These are phyloP conservation scores for Penicillium sp. DNA, from an alignment of 2,329 filamentous ascomycete genomes.

Conservation along the genomic window DNA sequence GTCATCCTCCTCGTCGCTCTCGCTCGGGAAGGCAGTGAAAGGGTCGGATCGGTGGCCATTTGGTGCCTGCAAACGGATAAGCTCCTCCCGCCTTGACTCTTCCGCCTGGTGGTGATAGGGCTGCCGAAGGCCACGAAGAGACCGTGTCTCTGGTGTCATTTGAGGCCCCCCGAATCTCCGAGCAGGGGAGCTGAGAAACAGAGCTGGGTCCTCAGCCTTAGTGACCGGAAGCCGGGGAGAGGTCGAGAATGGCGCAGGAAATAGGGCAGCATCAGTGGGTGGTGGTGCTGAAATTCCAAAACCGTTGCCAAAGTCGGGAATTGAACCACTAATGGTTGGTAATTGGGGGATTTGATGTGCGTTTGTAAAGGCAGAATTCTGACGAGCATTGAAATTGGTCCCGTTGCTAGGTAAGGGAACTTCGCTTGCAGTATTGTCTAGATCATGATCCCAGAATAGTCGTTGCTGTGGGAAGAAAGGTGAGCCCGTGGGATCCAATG, in stretches of 20 bases:
- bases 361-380: slow-evolving; percentile 24
- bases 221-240: slow-evolving; percentile 43
- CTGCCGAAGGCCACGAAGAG: slow-evolving; percentile 36
- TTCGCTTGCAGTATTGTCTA: slow-evolving; percentile 24
- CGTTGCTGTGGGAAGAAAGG: slow-evolving; percentile 57
- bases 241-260: slow-evolving; percentile 47
- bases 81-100: slow-evolving; percentile 47
- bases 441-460: slow-evolving; percentile 51
- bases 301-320: slow-evolving; percentile 33
- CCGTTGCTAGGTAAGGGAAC: slow-evolving; percentile 17
- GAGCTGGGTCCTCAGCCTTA: slow-evolving; percentile 47
- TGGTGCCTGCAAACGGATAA: slow-evolving; percentile 36
- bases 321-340: slow-evolving; percentile 35
- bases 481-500: slow-evolving; percentile 55
- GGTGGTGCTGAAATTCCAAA: slow-evolving; percentile 33
- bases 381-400: slow-evolving; percentile 25
- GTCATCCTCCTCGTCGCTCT: slow-evolving; percentile 37
- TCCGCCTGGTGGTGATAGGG: slow-evolving; percentile 52
- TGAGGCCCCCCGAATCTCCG: slow-evolving; percentile 47
- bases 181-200: slow-evolving; percentile 52
- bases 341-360: slow-evolving; percentile 36
- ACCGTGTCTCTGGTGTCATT: slow-evolving; percentile 30
- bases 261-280: slow-evolving; percentile 39
- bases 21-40: slow-evolving; percentile 29
- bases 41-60: slow-evolving; percentile 30